Base-by-base conservation (phyloP, 176 grass and related monocot genomes). In the Oryza glumipatula region DNA sequence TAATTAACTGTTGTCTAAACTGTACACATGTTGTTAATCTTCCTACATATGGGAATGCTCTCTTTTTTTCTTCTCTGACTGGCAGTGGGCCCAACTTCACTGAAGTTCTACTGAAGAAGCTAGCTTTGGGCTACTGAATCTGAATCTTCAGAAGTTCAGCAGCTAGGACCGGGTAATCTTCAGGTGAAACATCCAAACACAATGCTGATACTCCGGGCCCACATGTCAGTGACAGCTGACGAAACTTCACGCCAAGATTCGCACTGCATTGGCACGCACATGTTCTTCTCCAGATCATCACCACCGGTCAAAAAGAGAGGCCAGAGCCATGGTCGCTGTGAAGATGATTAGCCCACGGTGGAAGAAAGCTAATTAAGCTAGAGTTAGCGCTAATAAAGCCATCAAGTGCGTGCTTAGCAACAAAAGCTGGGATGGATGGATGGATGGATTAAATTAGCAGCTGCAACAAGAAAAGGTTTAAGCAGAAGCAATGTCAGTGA, bases 261-360 rank as follows among this genome's bases (percentile, higher is more conserved):
- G 10, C 19, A 7, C 7, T 6, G 65, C 19, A 21, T 22, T 44
- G 43, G 14, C 14, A 38, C 2, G 54, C 81, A 12, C 48, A 74
- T 66, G 61, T 10, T 60, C 54, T 63, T 17, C 30, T 7, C 68
- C 17, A 17, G 67, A 69, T 19, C 33, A 39, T n/a, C 13, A 44
- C 43, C 43, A 23, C 12, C n/a, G 41, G 43, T n/a, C 45, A 38
- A 1, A 49, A 74, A 32, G 30, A 74, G 44, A 73, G 21, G 12
- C 49, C 1, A 14, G 54, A 21, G 68, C 17, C 84, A 78, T 65
- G 75, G 52, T 21, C 17, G 58, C 4, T 3, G 81, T 65, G n/a
- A 63, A 3, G 58, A 88, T 79, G 74, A 88, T 88, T 78, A 88
- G 74, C 21, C 21, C 32, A 67, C 10, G 74, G 47, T 10, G 74